These are phyloP conservation scores for Musa schizocarpa DNA, from an alignment of 176 grass and related monocot species.

Conservation along the genomic window DNA sequence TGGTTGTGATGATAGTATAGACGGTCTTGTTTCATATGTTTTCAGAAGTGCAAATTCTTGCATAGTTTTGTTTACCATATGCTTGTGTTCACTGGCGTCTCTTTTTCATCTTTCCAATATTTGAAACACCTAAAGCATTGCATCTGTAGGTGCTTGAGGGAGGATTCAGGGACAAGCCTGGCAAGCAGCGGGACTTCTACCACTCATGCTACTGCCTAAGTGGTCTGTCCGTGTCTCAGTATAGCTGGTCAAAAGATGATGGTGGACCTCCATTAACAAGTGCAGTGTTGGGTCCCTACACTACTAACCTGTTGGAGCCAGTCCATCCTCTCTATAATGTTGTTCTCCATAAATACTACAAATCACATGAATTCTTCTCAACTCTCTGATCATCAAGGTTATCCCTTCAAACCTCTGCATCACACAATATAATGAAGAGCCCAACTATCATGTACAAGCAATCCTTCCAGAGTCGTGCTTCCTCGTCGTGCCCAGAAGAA, in stretches of 20 bases:
- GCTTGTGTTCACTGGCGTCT: background rate
- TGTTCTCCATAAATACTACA: constrained; percentile 49
- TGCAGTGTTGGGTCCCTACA: constrained; percentile 77
- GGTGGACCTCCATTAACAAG: constrained; percentile 39
- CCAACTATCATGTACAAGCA: too few species aligned
- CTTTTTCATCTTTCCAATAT: background rate
- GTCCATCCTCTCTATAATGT: constrained; percentile 78
- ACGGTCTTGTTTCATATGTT: background rate
- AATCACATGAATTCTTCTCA: constrained; percentile 61
- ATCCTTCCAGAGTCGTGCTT: too few species aligned
- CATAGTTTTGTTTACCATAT: background rate
- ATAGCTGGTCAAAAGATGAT: constrained; percentile 38
- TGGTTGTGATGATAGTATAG: too few species aligned
- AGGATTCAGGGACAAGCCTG: constrained; percentile 92
- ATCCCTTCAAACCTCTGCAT: background rate
- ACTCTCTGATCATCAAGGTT: constrained; percentile 15
- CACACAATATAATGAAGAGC: background rate
- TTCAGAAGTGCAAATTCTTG: background rate
- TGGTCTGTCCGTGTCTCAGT: constrained; percentile 64
- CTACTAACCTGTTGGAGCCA: constrained; percentile 70
- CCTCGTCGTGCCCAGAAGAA: too few species aligned
- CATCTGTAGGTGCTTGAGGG: constrained; percentile 60
- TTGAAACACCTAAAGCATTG: background rate
- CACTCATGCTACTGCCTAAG: constrained; percentile 96
- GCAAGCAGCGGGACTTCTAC: constrained; percentile 69